Conservation (phyloP, 1,284 basidiomycete genomes). For the Puccinia brachypodii region DNA sequence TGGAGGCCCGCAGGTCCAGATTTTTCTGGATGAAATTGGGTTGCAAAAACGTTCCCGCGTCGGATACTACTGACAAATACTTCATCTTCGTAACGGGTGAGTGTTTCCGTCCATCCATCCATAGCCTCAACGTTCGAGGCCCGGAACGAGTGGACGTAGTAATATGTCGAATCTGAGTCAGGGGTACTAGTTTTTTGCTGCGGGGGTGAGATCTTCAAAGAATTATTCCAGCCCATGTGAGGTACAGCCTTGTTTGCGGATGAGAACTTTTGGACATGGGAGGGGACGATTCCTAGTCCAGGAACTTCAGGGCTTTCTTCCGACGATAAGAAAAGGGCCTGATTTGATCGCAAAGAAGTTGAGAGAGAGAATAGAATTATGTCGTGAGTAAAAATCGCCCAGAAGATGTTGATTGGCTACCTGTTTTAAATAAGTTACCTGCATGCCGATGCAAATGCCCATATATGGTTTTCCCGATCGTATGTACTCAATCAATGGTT, state of each 20-base stretch:
- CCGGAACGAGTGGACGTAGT: conserved; percentile 97
- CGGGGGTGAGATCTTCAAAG: conserved; percentile 57
- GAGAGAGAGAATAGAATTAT: background rate
- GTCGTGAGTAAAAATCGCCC: background rate
- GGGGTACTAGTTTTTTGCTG: conserved; percentile 58
- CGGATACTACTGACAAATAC: conserved; percentile 84
- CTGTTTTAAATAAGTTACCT: conserved; percentile 59
- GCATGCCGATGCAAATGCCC: conserved; percentile 94
- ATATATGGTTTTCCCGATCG: conserved; percentile 82
- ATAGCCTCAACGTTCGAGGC: conserved; percentile 67
- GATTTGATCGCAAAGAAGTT: background rate
- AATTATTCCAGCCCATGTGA: conserved; percentile 96
- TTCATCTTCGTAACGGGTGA: conserved; percentile 90
- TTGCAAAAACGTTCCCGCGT: conserved; percentile 83
- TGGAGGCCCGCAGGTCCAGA: conserved; percentile 85
- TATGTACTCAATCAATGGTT: conserved; percentile 81
- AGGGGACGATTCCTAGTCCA: conserved; percentile 74
- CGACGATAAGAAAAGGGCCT: conserved; percentile 79
- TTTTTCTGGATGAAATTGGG: conserved; percentile 99
- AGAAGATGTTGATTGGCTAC: background rate
- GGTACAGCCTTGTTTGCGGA: conserved; percentile 76
- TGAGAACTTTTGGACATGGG: conserved; percentile 68
- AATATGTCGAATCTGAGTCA: conserved; percentile 68
- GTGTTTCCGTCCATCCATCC: conserved; percentile 73
- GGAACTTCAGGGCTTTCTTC: conserved; percentile 66